These are phyloP conservation scores for Uncinocarpus reesii DNA, from an alignment of 2,329 filamentous ascomycete genomes.

Conservation along the genomic window DNA sequence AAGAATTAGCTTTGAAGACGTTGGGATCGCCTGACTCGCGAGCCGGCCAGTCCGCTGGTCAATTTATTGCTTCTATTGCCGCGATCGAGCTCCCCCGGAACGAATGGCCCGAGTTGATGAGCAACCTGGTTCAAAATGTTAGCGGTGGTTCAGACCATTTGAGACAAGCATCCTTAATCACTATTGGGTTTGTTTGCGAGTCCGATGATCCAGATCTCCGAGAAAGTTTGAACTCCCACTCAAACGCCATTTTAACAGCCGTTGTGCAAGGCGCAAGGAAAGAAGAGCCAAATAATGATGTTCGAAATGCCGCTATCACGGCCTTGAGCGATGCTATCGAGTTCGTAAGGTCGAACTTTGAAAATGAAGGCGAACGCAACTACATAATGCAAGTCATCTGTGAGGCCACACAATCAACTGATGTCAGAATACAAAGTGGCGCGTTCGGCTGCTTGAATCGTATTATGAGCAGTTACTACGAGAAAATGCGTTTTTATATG, in stretches of 20 bases:
- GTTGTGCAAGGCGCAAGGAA: slow-evolving; percentile 96
- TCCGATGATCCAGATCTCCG: slow-evolving; percentile 81
- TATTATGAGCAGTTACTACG: slow-evolving; percentile 98
- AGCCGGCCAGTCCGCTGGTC: slow-evolving; percentile 79
- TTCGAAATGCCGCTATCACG: slow-evolving; percentile 83
- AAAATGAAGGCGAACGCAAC: slow-evolving; percentile 97
- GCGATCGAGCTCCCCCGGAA: slow-evolving; percentile 85
- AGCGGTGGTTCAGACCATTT: slow-evolving; percentile 74
- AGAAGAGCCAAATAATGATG: slow-evolving; percentile 84
- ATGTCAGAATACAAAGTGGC: slow-evolving; percentile 84
- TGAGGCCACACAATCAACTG: slow-evolving; percentile 90
- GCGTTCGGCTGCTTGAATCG: slow-evolving; percentile 96
- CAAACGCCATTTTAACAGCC: slow-evolving; percentile 93
- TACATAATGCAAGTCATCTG: slow-evolving; percentile 99
- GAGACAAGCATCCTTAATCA: slow-evolving; percentile 87
- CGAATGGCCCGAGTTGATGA: slow-evolving; percentile 90
- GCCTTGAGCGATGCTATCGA: slow-evolving; percentile 93
- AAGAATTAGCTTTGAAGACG: slow-evolving; percentile 81
- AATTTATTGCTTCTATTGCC: slow-evolving; percentile 91
- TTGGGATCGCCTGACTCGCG: slow-evolving; percentile 67
- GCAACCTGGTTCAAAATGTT: slow-evolving; percentile 80
- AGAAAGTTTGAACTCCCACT: slow-evolving; percentile 70
- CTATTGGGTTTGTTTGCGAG: slow-evolving; percentile 98
- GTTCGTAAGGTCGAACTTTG: slow-evolving; percentile 96
- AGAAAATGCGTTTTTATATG: slow-evolving; percentile 99